Base-by-base conservation (phyloP, 2,329 filamentous ascomycete genomes). In the Curvularia lunata region DNA sequence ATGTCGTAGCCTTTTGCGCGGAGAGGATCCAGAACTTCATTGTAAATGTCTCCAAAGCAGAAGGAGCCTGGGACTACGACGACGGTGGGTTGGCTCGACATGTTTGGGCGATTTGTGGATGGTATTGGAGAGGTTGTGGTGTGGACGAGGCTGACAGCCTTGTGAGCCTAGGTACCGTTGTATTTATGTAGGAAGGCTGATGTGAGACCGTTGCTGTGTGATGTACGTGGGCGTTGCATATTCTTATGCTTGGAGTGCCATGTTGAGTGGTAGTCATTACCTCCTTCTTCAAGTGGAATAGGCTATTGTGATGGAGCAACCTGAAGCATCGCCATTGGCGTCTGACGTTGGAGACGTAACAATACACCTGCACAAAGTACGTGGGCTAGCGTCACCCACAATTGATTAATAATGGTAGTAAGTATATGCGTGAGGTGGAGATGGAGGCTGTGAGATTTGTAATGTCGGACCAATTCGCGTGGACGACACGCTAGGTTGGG, bases 51-150 rank as follows among this genome's bases (percentile, higher is more conserved):
- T 38, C 51, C 45, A 3, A 18, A 43, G 18, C 54, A 49, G 55
- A 74, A 74, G 38, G 69, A 72, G 46, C 69, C 71, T 12, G 69
- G 64, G 32, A 71, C 48, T 12, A 73, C 13, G 41, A 70, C 57
- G 32, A 74, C 48, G 13, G 58, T 62, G n/a, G 69, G 61, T 45
- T 63, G 63, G 32, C 55, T 54, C 16, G 59, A 32, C 54, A 62
- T 54, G 9, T 55, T 27, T 52, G 27, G 38, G 18, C 6, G 25
- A 30, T 8, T 40, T 7, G 19, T 19, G n/a, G 34, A n/a, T n/a
- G n/a, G n/a, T n/a, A n/a, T n/a, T n/a, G n/a, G n/a, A n/a, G 5
- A n/a, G 23, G 5, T 30, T 9, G n/a, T 5, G 21, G n/a, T 18
- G 34, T 7, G 34, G 6, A 27, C 23, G 21, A 27, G 41, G 13